A percentile compares a stretch with the other conserved stretches of the same genome.
Evolutionary conservation across 2,329 filamentous ascomycete species (phyloP).

Genomic region (Sarocladium strictum): DNA sequence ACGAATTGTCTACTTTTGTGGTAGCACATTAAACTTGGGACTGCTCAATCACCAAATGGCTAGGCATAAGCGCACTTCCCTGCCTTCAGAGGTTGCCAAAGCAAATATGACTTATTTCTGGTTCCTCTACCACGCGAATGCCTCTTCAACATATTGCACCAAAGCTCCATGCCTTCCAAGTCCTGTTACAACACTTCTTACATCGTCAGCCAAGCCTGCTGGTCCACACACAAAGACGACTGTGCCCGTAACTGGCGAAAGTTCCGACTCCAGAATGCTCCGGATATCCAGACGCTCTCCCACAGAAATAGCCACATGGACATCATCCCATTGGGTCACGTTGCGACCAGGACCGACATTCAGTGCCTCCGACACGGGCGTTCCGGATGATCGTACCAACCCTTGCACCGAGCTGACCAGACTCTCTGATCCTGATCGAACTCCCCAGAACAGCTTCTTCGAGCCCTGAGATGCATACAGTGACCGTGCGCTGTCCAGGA

Average conservation of each 20-base stretch:
- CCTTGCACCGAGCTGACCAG: constrained; percentile 12
- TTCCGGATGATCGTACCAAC: neutral
- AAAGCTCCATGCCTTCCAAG: constrained; percentile 10
- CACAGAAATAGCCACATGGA: constrained; percentile 11
- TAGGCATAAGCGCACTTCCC: no score
- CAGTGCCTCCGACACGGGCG: neutral
- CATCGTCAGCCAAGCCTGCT: constrained; percentile 13
- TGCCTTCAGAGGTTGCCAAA: no score
- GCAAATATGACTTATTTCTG: no score
- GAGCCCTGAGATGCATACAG: constrained; percentile 9
- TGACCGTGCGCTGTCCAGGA: neutral
- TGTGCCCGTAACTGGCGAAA: constrained; percentile 10
- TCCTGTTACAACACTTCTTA: constrained; percentile 11
- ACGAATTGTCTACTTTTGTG: no score
- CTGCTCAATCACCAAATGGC: no score
- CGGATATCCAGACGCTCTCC: constrained; percentile 8
- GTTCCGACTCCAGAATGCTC: constrained; percentile 2
- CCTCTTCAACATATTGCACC: constrained; percentile 13
- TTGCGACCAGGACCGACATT: neutral
- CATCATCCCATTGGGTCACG: constrained; percentile 9
- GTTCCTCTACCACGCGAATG: constrained; percentile 3
- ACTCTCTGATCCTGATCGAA: neutral
- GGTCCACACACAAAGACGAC: constrained; percentile 13
- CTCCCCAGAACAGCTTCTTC: constrained; percentile 14
- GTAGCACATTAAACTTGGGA: no score